A percentile compares a stretch with the other conserved stretches of the same genome.
Evolutionary conservation across 495 filamentous ascomycete species (phyloP).

Genomic region (Penicillium chermesinum): DNA sequence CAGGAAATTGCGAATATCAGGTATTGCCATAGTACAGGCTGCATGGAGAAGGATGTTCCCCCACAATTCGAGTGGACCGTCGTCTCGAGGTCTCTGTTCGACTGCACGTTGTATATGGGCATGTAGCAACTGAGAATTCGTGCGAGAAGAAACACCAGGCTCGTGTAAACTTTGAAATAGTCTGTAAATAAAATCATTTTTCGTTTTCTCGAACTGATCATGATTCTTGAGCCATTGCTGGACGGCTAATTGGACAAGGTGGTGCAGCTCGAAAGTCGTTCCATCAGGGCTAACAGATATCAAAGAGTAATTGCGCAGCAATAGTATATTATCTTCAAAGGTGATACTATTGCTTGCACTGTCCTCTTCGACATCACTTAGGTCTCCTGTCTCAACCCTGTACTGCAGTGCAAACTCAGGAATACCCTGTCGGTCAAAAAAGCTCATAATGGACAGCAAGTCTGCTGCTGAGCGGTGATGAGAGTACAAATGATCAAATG

Average conservation of each 20-base stretch:
- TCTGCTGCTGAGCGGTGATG: slow-evolving; percentile 18
- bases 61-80: background rate
- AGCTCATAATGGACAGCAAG: slow-evolving; percentile 29
- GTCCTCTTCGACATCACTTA: slow-evolving; percentile 62
- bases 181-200: background rate
- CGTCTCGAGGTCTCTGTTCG: background rate
- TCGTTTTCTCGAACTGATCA: background rate
- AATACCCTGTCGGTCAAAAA: slow-evolving; percentile 29
- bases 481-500: slow-evolving; percentile 39
- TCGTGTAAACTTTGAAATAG: background rate
- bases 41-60: background rate
- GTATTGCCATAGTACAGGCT: background rate
- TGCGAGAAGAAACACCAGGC: too few relatives aligned
- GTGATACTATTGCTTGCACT: background rate
- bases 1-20: too few relatives aligned
- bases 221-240: background rate
- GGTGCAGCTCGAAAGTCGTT: background rate
- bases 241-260: background rate
- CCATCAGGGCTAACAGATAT: background rate
- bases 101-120: background rate
- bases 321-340: slow-evolving; percentile 1
- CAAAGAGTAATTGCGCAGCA: background rate
- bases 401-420: slow-evolving; percentile 15
- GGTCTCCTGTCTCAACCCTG: slow-evolving; percentile 21
- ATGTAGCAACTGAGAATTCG: slow-evolving; percentile 2